phyloP scores from a whole-genome alignment of 192 early-diverging fungal genomes.

The Linnemannia schmuckeri region DNA sequence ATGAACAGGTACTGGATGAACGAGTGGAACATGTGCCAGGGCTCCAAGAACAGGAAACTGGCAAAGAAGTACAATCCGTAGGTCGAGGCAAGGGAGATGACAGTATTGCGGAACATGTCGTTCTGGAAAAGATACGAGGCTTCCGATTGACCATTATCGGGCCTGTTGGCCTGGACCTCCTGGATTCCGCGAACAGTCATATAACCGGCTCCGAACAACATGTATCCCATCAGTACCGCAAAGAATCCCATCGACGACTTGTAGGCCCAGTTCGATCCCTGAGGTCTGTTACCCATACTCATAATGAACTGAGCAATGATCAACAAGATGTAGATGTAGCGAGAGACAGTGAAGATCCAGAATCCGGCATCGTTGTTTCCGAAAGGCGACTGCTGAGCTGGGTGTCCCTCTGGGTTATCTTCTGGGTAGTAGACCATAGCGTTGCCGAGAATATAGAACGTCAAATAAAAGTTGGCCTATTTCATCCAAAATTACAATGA shows the following conservation, averaged over 20 bases:
- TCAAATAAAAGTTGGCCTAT: slow-evolving; percentile 89
- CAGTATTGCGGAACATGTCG: slow-evolving; percentile 69
- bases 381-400: slow-evolving; percentile 48
- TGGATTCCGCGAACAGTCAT: slow-evolving; percentile 60
- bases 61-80: slow-evolving; percentile 83
- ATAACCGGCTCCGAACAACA: slow-evolving; percentile 67
- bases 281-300: slow-evolving; percentile 96
- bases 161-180: slow-evolving; percentile 12
- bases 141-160: slow-evolving; percentile 17
- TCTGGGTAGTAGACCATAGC: slow-evolving; percentile 56
- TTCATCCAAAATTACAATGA: slow-evolving; percentile 10
- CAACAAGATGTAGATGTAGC: slow-evolving; percentile 80
- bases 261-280: slow-evolving; percentile 80
- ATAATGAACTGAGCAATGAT: slow-evolving; percentile 88
- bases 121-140: slow-evolving; percentile 53
- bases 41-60: slow-evolving; percentile 78
- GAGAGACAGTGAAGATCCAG: slow-evolving; percentile 66
- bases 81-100: slow-evolving; percentile 76
- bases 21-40: slow-evolving; percentile 84
- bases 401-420: slow-evolving; percentile 6
- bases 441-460: slow-evolving; percentile 86
- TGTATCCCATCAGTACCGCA: slow-evolving; percentile 66
- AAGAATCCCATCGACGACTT: slow-evolving; percentile 63
- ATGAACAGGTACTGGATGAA: slow-evolving; percentile 82
- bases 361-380: slow-evolving; percentile 55